Percentiles rank a stretch among this genome's conserved stretches.
Evolutionary conservation across 306 rosid species (phyloP).

Genomic region (Prunus persica): Prunus_persica_NCBIv2 NC_034016.1:19405501-19406000

Average conservation of each 20-base stretch:
- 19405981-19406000: neutral
- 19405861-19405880: neutral
- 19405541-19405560: neutral
- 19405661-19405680: neutral
- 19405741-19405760: neutral
- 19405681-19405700: neutral
- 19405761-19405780: neutral
- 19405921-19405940: slow-evolving; percentile 5
- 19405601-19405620: neutral
- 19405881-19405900: neutral
- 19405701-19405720: neutral
- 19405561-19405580: neutral
- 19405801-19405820: slow-evolving; percentile 11
- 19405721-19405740: neutral
- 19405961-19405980: neutral
- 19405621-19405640: neutral
- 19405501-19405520: neutral
- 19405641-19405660: neutral
- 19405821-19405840: slow-evolving; percentile 11
- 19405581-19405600: neutral
- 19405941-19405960: slow-evolving; percentile 14
- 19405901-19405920: slow-evolving; percentile 5
- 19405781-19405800: slow-evolving; percentile 15
- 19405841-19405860: neutral
- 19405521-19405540: neutral